Evolutionary conservation across 768 basidiomycete genomes (phyloP), one percentile per base, ranked within the genome.

Genomic region (Boletus reticulatus): DNA sequence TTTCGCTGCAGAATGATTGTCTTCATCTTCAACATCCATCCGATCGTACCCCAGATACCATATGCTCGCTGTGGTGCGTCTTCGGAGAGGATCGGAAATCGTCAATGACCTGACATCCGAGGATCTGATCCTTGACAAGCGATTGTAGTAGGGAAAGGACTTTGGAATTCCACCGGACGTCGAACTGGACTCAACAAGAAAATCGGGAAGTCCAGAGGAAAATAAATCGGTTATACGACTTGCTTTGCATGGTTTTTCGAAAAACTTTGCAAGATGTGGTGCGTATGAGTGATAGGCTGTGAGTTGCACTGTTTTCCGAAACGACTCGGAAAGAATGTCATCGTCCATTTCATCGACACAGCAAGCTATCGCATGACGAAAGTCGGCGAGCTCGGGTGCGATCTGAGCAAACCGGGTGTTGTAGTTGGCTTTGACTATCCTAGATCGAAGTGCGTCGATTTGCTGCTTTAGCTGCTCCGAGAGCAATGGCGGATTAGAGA

Each of bases 121-220:
- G 7, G 48, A 32, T 31, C 37, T 45, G 3, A 43, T 39, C 5
- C 22, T 20, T 10, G 43, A 37, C 24, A 54, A 39, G 16, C 12
- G 16, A 14, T 52, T 52, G 32, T 66, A 59, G 20, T 45, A 19
- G 4, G 51, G 50, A 14, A 67, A 61, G 4, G 12, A 14, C n/a
- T 67, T 62, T 17, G 55, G 1, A 9, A 34, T 9, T 12, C 60
- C 48, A 48, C 65, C 55, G 4, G 65, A 67, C 19, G 62, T 67
- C 12, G 59, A 58, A 6, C 56, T 59, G 20, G 65, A 67, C 20
- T n/a, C 22, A 9, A 19, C 43, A 3, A 66, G 49, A 27, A 19
- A 64, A 42, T 64, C 59, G n/a, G 65, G 66, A 1, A 66, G 7
- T 31, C 65, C 66, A 0, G 60, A 63, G 1, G 63, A 48, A 34